Conservation (phyloP, 129 eudicot species). For the Mikania micrantha region DNA sequence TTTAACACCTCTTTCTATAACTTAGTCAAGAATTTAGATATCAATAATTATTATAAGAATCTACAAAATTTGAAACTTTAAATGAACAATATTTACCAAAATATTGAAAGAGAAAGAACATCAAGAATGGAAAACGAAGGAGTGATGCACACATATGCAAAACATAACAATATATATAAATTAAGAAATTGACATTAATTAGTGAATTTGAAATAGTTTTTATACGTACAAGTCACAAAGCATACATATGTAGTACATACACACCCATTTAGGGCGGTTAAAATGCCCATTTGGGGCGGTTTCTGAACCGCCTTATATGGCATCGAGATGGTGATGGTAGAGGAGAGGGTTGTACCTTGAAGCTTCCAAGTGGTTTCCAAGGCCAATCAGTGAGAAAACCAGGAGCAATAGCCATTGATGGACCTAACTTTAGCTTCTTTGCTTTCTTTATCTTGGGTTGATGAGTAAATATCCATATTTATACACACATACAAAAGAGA, state of each 20-base stretch:
- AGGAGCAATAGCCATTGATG: slow-evolving; percentile 50
- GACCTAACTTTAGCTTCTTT: neutral
- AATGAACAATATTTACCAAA: too few species aligned
- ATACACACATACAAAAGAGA: neutral
- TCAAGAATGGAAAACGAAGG: too few species aligned
- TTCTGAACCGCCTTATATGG: too few species aligned
- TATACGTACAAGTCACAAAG: neutral
- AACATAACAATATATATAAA: neutral
- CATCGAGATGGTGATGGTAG: too few species aligned
- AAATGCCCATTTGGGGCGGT: too few species aligned
- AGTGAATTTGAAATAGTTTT: neutral
- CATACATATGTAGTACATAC: neutral
- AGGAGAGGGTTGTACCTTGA: slow-evolving; percentile 41
- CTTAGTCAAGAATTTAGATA: too few species aligned
- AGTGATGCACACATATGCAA: neutral
- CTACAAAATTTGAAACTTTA: too few species aligned
- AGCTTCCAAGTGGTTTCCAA: slow-evolving; percentile 61
- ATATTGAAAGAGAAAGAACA: too few species aligned
- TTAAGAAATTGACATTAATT: neutral
- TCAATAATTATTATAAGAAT: too few species aligned
- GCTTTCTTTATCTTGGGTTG: neutral
- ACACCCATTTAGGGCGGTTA: too few species aligned
- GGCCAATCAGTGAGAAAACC: slow-evolving; percentile 71
- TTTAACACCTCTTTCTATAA: too few species aligned
- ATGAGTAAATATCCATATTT: neutral